A percentile compares a stretch with the other conserved stretches of the same genome.
phyloP scores from a whole-genome alignment of 225 moss, liverwort and hornwort genomes.

The Pseudisothecium myosuroides region DNA sequence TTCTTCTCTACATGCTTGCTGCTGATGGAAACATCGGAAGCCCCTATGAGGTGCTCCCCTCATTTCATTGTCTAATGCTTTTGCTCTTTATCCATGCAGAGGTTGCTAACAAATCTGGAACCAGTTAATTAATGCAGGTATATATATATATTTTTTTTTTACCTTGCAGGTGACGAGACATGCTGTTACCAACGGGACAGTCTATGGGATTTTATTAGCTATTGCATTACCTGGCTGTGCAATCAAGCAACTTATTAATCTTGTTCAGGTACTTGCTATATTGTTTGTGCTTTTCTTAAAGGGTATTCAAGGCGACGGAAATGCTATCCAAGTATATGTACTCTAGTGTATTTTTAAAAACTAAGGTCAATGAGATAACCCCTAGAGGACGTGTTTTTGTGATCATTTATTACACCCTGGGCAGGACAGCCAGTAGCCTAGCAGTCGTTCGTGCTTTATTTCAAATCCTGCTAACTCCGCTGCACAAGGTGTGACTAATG shows the following conservation, averaged over 20 bases:
- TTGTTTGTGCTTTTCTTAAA: not conserved
- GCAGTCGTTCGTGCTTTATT: not conserved
- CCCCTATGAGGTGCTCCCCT: conserved; percentile 27
- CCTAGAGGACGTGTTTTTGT: not conserved
- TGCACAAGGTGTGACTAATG: not conserved
- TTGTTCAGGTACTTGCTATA: conserved; percentile 55
- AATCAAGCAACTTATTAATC: conserved; percentile 80
- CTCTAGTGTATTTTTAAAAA: too few relatives aligned
- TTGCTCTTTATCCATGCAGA: not conserved
- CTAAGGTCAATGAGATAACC: not conserved
- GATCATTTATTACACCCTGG: not conserved
- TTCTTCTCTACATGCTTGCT: conserved; percentile 54
- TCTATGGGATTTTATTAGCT: conserved; percentile 41
- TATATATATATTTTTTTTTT: not conserved
- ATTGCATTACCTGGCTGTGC: conserved; percentile 76
- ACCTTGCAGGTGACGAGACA: conserved; percentile 31
- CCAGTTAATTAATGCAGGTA: not conserved
- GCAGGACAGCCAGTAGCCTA: not conserved
- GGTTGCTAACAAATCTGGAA: not conserved
- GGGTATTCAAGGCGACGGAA: not conserved
- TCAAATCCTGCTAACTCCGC: not conserved
- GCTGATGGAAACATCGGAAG: conserved; percentile 28
- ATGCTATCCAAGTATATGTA: not conserved
- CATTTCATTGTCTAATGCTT: not conserved
- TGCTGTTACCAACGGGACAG: conserved; percentile 32